These are phyloP conservation scores for Pythium biforme DNA, from an alignment of 352 stramenopile species.

Conservation along the genomic window DNA sequence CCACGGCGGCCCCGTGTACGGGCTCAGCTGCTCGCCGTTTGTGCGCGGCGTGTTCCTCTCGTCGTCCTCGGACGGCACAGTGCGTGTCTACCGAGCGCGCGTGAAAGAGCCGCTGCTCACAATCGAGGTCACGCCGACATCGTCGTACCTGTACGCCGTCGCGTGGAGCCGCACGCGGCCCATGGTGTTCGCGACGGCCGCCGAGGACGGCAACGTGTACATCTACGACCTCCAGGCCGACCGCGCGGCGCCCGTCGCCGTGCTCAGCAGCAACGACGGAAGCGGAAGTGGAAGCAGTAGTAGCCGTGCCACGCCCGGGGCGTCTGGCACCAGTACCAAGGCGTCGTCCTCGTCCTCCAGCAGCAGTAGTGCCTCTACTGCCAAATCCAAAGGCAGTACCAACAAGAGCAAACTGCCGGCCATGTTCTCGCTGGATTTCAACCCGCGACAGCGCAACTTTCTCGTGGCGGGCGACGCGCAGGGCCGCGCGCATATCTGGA, in stretches of 20 bases:
- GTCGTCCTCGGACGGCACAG: conserved; percentile 74
- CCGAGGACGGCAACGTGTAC: conserved; percentile 72
- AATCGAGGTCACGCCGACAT: conserved; percentile 63
- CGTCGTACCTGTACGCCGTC: conserved; percentile 70
- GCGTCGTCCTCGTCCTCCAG: background rate
- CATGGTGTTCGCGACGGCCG: conserved; percentile 68
- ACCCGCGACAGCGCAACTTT: conserved; percentile 81
- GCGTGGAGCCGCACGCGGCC: conserved; percentile 76
- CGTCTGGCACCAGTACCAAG: no score
- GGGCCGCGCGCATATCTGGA: conserved; percentile 78
- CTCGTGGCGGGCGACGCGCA: conserved; percentile 64
- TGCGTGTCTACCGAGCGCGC: conserved; percentile 70
- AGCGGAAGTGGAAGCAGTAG: no score
- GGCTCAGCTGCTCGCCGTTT: conserved; percentile 81
- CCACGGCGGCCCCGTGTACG: conserved; percentile 78
- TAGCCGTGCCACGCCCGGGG: background rate
- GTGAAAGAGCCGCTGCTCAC: conserved; percentile 61
- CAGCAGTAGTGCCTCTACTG: no score
- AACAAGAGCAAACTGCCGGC: conserved; percentile 13
- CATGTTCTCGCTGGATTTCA: conserved; percentile 76
- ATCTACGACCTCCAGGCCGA: conserved; percentile 75
- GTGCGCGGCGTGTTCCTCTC: conserved; percentile 79
- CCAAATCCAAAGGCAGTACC: background rate
- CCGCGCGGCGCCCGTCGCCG: conserved; percentile 38
- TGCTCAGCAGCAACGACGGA: conserved; percentile 27